Evolutionary conservation across 2,329 filamentous ascomycete genomes (phyloP).

Genomic region (Alternaria panax): DNA sequence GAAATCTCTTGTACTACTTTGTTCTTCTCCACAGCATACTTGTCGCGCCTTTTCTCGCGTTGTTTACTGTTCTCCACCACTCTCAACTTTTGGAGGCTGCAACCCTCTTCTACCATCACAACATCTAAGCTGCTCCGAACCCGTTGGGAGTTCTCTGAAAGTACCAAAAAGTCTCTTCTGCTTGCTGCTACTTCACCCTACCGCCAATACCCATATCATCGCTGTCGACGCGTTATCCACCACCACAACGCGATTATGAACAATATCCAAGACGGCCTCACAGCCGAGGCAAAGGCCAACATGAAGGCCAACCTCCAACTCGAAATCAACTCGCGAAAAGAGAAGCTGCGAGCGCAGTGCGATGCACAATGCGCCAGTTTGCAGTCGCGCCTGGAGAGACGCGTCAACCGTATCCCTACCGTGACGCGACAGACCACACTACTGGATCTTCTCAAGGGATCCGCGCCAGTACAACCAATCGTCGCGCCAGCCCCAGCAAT

Average conservation of each 20-base stretch:
- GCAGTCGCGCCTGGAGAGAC: slow-evolving; percentile 85
- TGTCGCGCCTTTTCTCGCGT: slow-evolving; percentile 23
- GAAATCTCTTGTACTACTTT: background rate
- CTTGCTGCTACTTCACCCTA: background rate
- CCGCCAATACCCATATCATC: background rate
- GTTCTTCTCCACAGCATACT: background rate
- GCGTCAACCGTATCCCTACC: slow-evolving; percentile 88
- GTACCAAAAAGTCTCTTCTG: background rate
- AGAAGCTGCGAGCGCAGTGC: slow-evolving; percentile 88
- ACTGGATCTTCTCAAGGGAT: slow-evolving; percentile 71
- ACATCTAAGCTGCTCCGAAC: slow-evolving; percentile 1
- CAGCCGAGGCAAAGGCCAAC: slow-evolving; percentile 46
- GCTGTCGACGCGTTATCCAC: slow-evolving; percentile 30
- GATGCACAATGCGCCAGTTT: slow-evolving; percentile 86
- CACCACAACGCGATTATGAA: slow-evolving; percentile 27
- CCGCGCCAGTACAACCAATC: slow-evolving; percentile 14
- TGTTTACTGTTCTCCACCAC: slow-evolving; percentile 28
- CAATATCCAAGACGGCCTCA: slow-evolving; percentile 21
- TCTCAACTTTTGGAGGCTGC: background rate
- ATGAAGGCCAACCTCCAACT: slow-evolving; percentile 45
- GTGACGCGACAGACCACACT: slow-evolving; percentile 81
- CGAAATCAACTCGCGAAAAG: slow-evolving; percentile 80
- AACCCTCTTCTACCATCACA: background rate
- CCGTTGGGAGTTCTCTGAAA: background rate
- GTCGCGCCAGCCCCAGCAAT: slow-evolving; percentile 15